phyloP scores from a whole-genome alignment of 176 grass and related monocot genomes.

The Bonia amplexicaulis region DNA sequence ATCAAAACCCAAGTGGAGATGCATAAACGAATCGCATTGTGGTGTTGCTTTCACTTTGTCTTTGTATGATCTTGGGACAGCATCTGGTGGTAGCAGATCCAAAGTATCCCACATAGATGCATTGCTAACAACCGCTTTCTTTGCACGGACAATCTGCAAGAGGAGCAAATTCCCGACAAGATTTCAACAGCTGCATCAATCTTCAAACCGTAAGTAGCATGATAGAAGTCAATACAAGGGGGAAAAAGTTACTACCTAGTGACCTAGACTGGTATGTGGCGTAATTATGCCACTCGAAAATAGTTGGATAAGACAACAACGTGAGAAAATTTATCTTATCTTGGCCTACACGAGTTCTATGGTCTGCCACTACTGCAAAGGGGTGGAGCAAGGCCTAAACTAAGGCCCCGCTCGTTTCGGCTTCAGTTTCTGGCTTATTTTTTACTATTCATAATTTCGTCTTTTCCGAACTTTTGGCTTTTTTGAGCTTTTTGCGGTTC shows the following conservation, averaged over 20 bases:
- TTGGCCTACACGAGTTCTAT: constrained; percentile 38
- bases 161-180: constrained; percentile 16
- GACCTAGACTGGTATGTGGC: constrained; percentile 13
- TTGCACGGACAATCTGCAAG: constrained; percentile 77
- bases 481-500: too few relatives aligned
- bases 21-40: constrained; percentile 95
- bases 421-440: too few relatives aligned
- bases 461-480: too few relatives aligned
- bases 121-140: constrained; percentile 89
- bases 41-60: constrained; percentile 74
- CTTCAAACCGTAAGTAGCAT: constrained; percentile 18
- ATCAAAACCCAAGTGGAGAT: constrained; percentile 90
- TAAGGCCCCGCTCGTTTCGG: too few relatives aligned
- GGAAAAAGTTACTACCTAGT: constrained; percentile 21
- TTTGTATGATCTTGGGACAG: constrained; percentile 63
- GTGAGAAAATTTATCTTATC: not conserved
- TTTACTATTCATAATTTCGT: too few relatives aligned
- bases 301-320: constrained; percentile 34
- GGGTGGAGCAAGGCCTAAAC: constrained; percentile 20
- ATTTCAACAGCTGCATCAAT: constrained; percentile 28
- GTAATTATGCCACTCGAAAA: constrained; percentile 13
- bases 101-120: constrained; percentile 96
- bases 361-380: constrained; percentile 47
- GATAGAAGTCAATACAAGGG: constrained; percentile 5
- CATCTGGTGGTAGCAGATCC: constrained; percentile 62